Percentiles rank a stretch among this genome's conserved stretches.
phyloP scores from a whole-genome alignment of 352 stramenopile genomes.

The Phytophthora podocarpi region DNA sequence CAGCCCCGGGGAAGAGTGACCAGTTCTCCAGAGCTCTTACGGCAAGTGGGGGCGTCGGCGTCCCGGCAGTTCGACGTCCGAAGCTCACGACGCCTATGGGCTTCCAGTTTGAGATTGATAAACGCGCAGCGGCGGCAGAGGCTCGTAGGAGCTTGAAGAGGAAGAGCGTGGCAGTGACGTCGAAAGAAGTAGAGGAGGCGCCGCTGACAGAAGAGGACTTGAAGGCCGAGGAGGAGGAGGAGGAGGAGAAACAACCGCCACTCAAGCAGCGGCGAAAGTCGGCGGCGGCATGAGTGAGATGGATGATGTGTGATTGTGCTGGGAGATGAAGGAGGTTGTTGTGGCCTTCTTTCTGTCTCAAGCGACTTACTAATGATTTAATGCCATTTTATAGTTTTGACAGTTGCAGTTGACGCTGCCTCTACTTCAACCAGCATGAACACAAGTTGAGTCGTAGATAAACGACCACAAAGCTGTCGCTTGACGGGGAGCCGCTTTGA shows the following conservation, averaged over 20 bases:
- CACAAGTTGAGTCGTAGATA: slow-evolving; percentile 1
- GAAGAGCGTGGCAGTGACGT: slow-evolving; percentile 26
- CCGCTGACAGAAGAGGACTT: slow-evolving; percentile 2
- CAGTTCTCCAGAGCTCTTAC: slow-evolving; percentile 60
- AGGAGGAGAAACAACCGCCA: slow-evolving; percentile 18
- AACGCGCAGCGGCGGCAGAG: slow-evolving; percentile 46
- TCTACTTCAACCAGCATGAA: not conserved
- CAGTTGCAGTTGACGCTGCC: not conserved
- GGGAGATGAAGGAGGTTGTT: not conserved
- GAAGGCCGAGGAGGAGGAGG: slow-evolving; percentile 7
- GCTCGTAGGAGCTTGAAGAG: slow-evolving; percentile 37
- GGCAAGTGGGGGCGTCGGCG: slow-evolving; percentile 62
- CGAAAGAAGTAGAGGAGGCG: slow-evolving; percentile 1
- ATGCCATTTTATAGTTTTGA: slow-evolving; percentile 24
- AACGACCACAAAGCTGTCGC: not conserved
- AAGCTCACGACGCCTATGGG: slow-evolving; percentile 70
- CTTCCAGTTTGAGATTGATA: slow-evolving; percentile 77
- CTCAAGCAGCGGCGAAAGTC: slow-evolving; percentile 34
- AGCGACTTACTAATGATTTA: slow-evolving; percentile 34
- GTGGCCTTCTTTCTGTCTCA: not conserved
- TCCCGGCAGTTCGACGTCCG: slow-evolving; percentile 67
- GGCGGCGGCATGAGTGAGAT: slow-evolving; percentile 17
- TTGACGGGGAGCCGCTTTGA: slow-evolving; percentile 1
- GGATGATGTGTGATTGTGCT: slow-evolving; percentile 4
- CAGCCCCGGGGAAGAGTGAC: slow-evolving; percentile 37